Conservation (phyloP, 2,329 filamentous ascomycete genomes). For the Diplodia mutila region DNA sequence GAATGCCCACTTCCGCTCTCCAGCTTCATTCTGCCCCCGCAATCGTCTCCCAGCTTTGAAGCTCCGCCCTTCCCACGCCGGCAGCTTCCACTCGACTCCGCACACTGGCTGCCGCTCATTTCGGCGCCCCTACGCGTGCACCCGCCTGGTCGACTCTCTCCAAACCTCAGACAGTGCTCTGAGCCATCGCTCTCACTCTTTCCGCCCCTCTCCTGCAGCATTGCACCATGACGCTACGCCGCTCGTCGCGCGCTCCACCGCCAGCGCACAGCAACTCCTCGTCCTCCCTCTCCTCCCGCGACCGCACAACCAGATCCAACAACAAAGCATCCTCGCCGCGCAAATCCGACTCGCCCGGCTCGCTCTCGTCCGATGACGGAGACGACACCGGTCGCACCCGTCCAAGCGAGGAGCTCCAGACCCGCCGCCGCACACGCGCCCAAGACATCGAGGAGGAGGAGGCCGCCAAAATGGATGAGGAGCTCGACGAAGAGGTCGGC, state of each 20-base stretch:
- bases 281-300: conserved; percentile 71
- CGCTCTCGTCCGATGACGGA: conserved; percentile 69
- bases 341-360: conserved; percentile 75
- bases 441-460: conserved; percentile 64
- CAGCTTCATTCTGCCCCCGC: conserved; percentile 31
- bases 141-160: not conserved
- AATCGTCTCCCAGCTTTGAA: conserved; percentile 41
- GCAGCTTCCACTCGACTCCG: conserved; percentile 31
- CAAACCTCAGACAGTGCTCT: not conserved
- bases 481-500: conserved; percentile 65
- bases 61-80: conserved; percentile 38
- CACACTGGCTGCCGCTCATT: conserved; percentile 27
- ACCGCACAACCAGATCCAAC: conserved; percentile 73
- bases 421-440: conserved; percentile 77
- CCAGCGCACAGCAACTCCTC: conserved; percentile 76
- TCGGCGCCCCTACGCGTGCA: conserved; percentile 25
- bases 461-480: conserved; percentile 45
- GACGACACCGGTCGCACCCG: conserved; percentile 59
- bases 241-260: conserved; percentile 82
- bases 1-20: conserved; percentile 36
- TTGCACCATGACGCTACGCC: conserved; percentile 69
- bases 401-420: conserved; percentile 67
- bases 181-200: conserved; percentile 5
- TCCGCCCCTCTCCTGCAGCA: conserved; percentile 15
- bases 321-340: conserved; percentile 73